These are phyloP conservation scores for Colletotrichum tabaci DNA, from an alignment of 2,329 filamentous ascomycete genomes.

Conservation along the genomic window DNA sequence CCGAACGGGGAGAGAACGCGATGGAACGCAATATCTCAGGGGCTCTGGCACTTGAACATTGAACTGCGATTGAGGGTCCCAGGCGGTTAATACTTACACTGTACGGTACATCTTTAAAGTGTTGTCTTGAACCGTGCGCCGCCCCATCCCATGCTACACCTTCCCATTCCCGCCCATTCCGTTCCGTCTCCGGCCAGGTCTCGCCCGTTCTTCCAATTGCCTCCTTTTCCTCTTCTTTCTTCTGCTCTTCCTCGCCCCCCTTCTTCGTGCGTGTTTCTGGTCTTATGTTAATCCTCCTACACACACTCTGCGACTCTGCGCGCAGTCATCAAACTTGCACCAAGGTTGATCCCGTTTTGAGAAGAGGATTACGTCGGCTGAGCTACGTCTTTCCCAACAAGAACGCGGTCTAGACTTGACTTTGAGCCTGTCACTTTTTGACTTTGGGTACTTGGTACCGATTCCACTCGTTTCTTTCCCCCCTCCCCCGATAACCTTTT, in stretches of 20 bases:
- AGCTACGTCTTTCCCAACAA: conserved; percentile 27
- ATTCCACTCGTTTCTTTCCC: conserved; percentile 65
- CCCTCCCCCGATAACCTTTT: conserved; percentile 17
- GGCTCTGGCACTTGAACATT: neutral
- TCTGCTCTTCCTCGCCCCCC: conserved; percentile 8
- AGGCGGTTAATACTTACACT: neutral
- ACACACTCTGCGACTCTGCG: conserved; percentile 6
- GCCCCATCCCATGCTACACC: conserved; percentile 19
- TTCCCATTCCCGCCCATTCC: conserved; percentile 35
- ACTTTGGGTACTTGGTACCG: conserved; percentile 64
- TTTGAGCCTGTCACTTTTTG: conserved; percentile 8
- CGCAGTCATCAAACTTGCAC: neutral
- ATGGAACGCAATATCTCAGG: conserved; percentile 8
- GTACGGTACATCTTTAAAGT: neutral
- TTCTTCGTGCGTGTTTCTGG: neutral
- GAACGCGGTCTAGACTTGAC: conserved; percentile 1
- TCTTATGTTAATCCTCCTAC: neutral
- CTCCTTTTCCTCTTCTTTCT: conserved; percentile 19
- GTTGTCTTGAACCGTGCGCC: conserved; percentile 33
- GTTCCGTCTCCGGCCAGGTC: conserved; percentile 20
- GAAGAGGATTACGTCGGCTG: conserved; percentile 27
- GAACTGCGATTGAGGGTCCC: neutral
- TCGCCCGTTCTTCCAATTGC: conserved; percentile 22
- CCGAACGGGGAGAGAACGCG: neutral
- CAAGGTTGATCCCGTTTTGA: conserved; percentile 27